Base-by-base conservation (phyloP, 306 rosid species). In the Cicer pinnatifidum region DNA sequence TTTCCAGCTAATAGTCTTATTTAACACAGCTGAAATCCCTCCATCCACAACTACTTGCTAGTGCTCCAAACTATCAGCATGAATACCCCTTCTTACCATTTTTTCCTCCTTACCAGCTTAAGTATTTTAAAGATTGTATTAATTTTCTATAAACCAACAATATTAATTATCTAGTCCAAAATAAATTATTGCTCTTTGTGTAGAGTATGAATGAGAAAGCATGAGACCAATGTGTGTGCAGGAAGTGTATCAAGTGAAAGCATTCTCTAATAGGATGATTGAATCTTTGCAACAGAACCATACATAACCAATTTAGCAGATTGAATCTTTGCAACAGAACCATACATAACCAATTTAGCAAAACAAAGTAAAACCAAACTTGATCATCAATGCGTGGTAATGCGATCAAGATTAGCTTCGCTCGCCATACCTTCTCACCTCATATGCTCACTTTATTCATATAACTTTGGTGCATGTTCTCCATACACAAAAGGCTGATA, bases 71-170 rank as follows among this genome's bases (percentile, higher is more conserved):
- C n/a, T 17, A 54, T 41, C 12, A 51, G 50, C 52, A 54, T 54
- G 40, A 56, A 52, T 19, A 40, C n/a, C 23, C 45, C 13, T 2
- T 50, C 35, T 17, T 11, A 45, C 28, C 66, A 41, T 63, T 15
- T 52, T 15, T 6, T 38, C 15, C 35, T 63, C 40, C 40, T 48
- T 67, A 19, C 64, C 48, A 40, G 54, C 65, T 8, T 11, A 54
- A 56, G 48, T 51, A 19, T 28, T 67, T 53, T 39, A 23, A 72
- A 73, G 35, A 52, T 35, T 2, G 53, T 46, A 69, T 17, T 51
- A 52, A 47, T 54, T 47, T 69, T 19, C 58, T 51, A 71, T 71
- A 16, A 43, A 53, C 73, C 39, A 44, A 37, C 41, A 59, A 40
- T 15, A 10, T 43, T n/a, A 12, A 66, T 48, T 41, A 47, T 9